Base-by-base conservation (phyloP, 2,329 filamentous ascomycete genomes). In the Ceratocystis harringtonii region DNA sequence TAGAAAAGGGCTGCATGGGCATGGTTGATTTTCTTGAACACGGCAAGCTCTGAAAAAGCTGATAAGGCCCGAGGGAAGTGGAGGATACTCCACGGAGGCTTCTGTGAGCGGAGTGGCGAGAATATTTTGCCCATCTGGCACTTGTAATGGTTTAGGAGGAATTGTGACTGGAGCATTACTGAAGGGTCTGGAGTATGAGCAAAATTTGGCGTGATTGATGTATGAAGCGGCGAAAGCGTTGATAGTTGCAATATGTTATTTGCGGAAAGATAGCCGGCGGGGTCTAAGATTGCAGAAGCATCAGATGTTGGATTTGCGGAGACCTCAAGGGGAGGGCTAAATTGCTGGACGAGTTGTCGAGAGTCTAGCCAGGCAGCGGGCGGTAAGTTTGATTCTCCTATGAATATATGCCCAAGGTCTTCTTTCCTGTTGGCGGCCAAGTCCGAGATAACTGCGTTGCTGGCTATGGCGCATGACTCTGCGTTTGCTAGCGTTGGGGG, bases 11-110 rank as follows among this genome's bases (percentile, higher is more conserved):
- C 73, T n/a, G 75, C 68, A 66, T 72, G 73, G 3, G 75, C 74
- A 68, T 74, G 70, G 52, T 72, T 72, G 41, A 74, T 67, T 1
- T 68, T 36, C 58, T 76, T 74, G 0, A 73, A 73, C 12, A 78
- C 69, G 0, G 74, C 72, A 0, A 76, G 68, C 19, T 72, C 72
- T 5, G 75, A 75, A 10, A 78, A 66, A 25, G 71, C 73, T 17
- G 69, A 71, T 63, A 75, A 74, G 5, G 71, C 71, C 63, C 74
- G 72, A 3, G 75, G 74, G 10, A 77, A 69, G 57, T 76, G 75
- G 0, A 77, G 70, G 4, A 76, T 69, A 65, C 76, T 73, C 75
- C 75, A 77, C 0, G 75, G 75, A 1, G 75, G 75, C 68, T 77
- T 77, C 44, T 70, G 71, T 62, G 75, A 72, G 12, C 72, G 70